Conservation (phyloP, 1,139 yeast genomes). For the Yamadazyma pseudoaaseri region DNA sequence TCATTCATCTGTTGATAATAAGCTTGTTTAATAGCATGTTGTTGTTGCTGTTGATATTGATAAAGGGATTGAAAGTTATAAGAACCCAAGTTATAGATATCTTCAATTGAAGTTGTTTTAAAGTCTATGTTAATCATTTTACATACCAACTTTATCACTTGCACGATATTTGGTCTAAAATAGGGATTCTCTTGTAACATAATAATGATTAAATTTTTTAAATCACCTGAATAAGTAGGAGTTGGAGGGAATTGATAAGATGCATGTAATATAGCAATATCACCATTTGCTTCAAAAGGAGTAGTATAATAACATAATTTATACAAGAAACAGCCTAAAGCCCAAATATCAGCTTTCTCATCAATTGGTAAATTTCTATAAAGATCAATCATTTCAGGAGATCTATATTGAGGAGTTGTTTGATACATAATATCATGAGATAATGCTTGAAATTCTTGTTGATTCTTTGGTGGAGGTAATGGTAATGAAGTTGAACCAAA, state of each 20-base stretch:
- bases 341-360: conserved; percentile 97
- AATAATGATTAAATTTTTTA: conserved; percentile 74
- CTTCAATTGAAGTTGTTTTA: conserved; percentile 27
- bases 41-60: conserved; percentile 43
- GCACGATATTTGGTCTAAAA: conserved; percentile 84
- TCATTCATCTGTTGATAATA: conserved; percentile 4
- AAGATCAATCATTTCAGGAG: conserved; percentile 96
- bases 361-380: conserved; percentile 83
- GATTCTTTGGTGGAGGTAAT: conserved; percentile 61
- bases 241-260: conserved; percentile 56
- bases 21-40: conserved; percentile 29
- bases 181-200: conserved; percentile 78
- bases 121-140: conserved; percentile 33
- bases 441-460: conserved; percentile 63
- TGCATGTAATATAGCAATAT: conserved; percentile 69
- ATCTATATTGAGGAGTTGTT: conserved; percentile 95
- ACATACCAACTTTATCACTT: conserved; percentile 43
- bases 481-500: conserved; percentile 82
- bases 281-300: conserved; percentile 82
- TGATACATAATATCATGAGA: conserved; percentile 86
- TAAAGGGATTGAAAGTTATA: conserved; percentile 47
- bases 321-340: conserved; percentile 86
- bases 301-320: conserved; percentile 92
- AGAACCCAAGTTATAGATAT: conserved; percentile 38
- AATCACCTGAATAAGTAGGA: conserved; percentile 58